phyloP scores from a whole-genome alignment of 2,329 filamentous ascomycete genomes.

The Alternaria sp. region DNA sequence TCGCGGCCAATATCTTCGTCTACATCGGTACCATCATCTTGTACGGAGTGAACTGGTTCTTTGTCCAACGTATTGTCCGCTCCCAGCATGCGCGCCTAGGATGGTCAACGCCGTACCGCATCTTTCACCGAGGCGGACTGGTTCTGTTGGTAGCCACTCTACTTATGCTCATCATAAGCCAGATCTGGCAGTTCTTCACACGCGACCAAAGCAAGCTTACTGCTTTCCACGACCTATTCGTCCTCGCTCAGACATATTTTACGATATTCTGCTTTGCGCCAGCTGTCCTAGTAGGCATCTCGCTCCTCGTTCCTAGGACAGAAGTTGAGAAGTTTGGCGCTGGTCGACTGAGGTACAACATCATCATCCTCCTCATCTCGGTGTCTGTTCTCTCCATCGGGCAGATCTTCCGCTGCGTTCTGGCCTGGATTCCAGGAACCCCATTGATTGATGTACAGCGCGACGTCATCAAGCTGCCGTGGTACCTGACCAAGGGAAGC shows the following conservation, averaged over 20 bases:
- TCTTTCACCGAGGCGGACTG: slow-evolving; percentile 57
- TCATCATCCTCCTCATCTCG: slow-evolving; percentile 66
- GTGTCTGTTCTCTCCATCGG: slow-evolving; percentile 69
- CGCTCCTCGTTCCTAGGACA: slow-evolving; percentile 54
- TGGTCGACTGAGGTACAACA: slow-evolving; percentile 71
- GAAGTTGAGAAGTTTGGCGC: slow-evolving; percentile 67
- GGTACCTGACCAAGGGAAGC: slow-evolving; percentile 73
- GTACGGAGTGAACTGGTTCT: slow-evolving; percentile 79
- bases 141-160: slow-evolving; percentile 64
- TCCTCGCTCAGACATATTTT: slow-evolving; percentile 69
- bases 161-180: slow-evolving; percentile 69
- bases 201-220: slow-evolving; percentile 58
- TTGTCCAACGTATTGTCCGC: slow-evolving; percentile 76
- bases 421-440: slow-evolving; percentile 58
- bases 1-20: slow-evolving; percentile 71
- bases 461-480: slow-evolving; percentile 52
- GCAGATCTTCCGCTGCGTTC: slow-evolving; percentile 71
- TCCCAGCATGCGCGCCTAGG: slow-evolving; percentile 74
- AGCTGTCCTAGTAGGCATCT: slow-evolving; percentile 60
- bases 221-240: slow-evolving; percentile 68
- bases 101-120: slow-evolving; percentile 65
- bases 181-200: slow-evolving; percentile 72
- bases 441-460: slow-evolving; percentile 57
- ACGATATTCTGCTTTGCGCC: slow-evolving; percentile 71
- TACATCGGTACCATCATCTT: slow-evolving; percentile 78